These are phyloP conservation scores for Bryopsis sp. DNA, from an alignment of 139 green algal species.

Conservation along the genomic window DNA sequence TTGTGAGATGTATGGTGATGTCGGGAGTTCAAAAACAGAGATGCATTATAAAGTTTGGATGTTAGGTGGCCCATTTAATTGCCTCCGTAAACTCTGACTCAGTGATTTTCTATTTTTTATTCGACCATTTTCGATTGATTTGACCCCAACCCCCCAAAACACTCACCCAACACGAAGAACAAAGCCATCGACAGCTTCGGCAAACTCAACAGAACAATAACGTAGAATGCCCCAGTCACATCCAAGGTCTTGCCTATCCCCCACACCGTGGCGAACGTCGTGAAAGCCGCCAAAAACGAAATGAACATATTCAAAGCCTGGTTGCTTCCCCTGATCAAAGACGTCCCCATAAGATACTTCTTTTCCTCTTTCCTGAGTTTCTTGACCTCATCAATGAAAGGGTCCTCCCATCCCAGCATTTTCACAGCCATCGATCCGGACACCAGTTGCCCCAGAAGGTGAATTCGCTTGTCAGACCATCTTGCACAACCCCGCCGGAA, in stretches of 20 bases:
- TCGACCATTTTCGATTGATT: too few species aligned
- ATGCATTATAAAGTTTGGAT: too few species aligned
- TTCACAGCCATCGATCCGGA: constrained; percentile 66
- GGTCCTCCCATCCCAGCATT: constrained; percentile 64
- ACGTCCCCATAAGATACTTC: constrained; percentile 1
- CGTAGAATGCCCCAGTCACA: background rate
- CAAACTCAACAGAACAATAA: background rate
- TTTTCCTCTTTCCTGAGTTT: constrained; percentile 30
- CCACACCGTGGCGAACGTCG: constrained; percentile 44
- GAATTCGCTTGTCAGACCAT: constrained; percentile 70
- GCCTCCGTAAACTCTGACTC: too few species aligned
- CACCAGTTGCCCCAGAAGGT: constrained; percentile 51
- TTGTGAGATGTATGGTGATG: too few species aligned
- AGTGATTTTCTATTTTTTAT: too few species aligned
- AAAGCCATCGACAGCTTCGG: background rate
- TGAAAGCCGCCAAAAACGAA: constrained; percentile 54
- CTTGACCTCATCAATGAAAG: constrained; percentile 31
- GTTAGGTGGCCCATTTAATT: too few species aligned
- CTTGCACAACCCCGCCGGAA: constrained; percentile 20
- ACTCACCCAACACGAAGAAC: constrained; percentile 18
- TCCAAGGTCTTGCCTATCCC: constrained; percentile 11
- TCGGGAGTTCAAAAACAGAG: too few species aligned
- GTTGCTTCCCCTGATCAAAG: constrained; percentile 20
- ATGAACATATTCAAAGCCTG: constrained; percentile 42
- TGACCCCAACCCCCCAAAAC: background rate